Conservation (phyloP, 179 eudicot genomes). For the Gypsophila paniculata region DNA sequence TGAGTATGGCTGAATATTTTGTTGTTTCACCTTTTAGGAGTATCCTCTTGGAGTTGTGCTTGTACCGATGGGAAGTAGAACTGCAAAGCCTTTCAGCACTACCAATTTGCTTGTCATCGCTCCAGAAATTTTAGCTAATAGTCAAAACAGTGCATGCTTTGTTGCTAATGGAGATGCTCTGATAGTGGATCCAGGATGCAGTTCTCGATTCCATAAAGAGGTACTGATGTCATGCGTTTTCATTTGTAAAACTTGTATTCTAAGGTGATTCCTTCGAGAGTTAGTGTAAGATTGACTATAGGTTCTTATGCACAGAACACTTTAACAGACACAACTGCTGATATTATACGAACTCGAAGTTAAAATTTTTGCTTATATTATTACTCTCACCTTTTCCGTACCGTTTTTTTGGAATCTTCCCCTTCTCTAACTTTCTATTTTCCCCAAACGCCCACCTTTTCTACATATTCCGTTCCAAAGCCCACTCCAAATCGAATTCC, state of each 20-base stretch:
- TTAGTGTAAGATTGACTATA: not conserved
- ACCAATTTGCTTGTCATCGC: slow-evolving; percentile 82
- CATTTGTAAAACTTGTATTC: not conserved
- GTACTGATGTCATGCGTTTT: slow-evolving; percentile 34
- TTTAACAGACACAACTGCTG: slow-evolving; percentile 6
- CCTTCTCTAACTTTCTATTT: no score
- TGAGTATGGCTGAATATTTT: slow-evolving; percentile 2
- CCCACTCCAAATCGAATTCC: no score
- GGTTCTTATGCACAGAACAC: not conserved
- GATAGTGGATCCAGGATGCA: slow-evolving; percentile 91
- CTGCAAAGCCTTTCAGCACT: slow-evolving; percentile 73
- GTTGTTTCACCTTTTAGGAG: slow-evolving; percentile 43
- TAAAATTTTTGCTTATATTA: not conserved
- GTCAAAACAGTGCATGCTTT: slow-evolving; percentile 27
- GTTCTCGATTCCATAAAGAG: slow-evolving; percentile 50
- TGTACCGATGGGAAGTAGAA: slow-evolving; percentile 84
- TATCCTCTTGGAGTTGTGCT: slow-evolving; percentile 80
- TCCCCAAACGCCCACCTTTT: not conserved
- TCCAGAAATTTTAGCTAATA: slow-evolving; percentile 36
- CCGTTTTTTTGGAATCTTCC: no score
- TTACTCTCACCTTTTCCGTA: not conserved
- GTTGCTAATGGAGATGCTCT: slow-evolving; percentile 78
- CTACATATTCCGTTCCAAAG: not conserved
- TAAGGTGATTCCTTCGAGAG: not conserved
- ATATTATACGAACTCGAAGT: not conserved